phyloP scores from a whole-genome alignment of 768 basidiomycete species.

The Tulasnella sp. region DNA sequence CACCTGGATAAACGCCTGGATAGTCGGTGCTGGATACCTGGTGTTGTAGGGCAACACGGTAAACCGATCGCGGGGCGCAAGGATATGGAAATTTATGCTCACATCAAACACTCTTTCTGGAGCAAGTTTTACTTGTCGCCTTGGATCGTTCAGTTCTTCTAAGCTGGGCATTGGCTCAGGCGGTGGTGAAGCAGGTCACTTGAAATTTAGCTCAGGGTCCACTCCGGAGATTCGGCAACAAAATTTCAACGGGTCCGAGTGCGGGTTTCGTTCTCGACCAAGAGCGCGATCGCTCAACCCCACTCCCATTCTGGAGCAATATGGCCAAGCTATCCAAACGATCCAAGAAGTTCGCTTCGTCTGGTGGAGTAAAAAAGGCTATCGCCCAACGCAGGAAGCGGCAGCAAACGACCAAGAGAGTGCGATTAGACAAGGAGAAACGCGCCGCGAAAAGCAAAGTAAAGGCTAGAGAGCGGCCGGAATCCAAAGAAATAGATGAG shows the following conservation, averaged over 20 bases:
- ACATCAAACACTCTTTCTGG: constrained; percentile 50
- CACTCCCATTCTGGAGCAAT: neutral
- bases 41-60: neutral
- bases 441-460: constrained; percentile 31
- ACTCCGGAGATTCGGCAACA: too few relatives aligned
- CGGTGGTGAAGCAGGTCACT: too few relatives aligned
- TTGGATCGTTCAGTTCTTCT: constrained; percentile 27
- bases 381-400: constrained; percentile 76
- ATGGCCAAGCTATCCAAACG: constrained; percentile 66
- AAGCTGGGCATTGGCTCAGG: neutral
- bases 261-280: constrained; percentile 1
- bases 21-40: constrained; percentile 82
- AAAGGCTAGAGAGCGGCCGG: constrained; percentile 24
- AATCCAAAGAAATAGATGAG: constrained; percentile 18
- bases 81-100: constrained; percentile 3
- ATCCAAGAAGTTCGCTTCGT: constrained; percentile 76
- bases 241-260: too few relatives aligned
- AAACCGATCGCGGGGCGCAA: neutral
- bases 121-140: constrained; percentile 51
- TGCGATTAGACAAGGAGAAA: constrained; percentile 40
- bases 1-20: constrained; percentile 76
- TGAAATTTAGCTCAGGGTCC: too few relatives aligned
- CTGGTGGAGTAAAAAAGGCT: constrained; percentile 76
- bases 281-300: neutral
- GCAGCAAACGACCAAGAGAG: constrained; percentile 61